Conservation (phyloP, 805 yeast species). For the Kodamaea hsintzibuensis region DNA sequence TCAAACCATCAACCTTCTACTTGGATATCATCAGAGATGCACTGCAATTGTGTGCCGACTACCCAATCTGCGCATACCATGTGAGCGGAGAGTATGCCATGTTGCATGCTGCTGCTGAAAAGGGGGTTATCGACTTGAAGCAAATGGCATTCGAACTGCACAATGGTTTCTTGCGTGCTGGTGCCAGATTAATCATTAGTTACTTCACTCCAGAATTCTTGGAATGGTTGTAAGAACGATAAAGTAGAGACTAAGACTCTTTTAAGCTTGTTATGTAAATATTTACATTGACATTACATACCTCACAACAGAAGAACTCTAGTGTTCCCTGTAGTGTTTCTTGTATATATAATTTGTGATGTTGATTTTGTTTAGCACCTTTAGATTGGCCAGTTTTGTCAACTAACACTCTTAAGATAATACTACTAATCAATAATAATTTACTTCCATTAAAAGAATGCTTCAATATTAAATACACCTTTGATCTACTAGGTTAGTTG, state of each 20-base stretch:
- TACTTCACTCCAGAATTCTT: conserved; percentile 95
- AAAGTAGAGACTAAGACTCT: background rate
- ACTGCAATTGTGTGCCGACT: conserved; percentile 71
- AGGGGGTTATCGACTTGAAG: conserved; percentile 86
- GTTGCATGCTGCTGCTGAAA: conserved; percentile 98
- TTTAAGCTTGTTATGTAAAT: background rate
- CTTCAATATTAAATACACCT: background rate
- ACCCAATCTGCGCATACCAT: conserved; percentile 93
- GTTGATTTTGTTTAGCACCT: background rate
- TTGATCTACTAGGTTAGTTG: background rate
- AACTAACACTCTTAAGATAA: no score
- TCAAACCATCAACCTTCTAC: conserved; percentile 95
- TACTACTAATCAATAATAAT: no score
- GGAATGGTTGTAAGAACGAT: conserved; percentile 68
- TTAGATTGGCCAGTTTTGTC: no score
- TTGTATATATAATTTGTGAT: background rate
- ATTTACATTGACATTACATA: background rate
- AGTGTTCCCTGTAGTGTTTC: background rate
- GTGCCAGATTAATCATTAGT: conserved; percentile 87
- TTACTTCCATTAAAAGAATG: background rate
- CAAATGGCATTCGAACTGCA: conserved; percentile 84
- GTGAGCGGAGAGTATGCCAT: conserved; percentile 97
- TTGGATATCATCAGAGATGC: conserved; percentile 91
- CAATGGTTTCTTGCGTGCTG: conserved; percentile 90
- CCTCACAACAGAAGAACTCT: background rate